Conservation (phyloP, 2,329 filamentous ascomycete species). For the Aureobasidium sp. region DNA sequence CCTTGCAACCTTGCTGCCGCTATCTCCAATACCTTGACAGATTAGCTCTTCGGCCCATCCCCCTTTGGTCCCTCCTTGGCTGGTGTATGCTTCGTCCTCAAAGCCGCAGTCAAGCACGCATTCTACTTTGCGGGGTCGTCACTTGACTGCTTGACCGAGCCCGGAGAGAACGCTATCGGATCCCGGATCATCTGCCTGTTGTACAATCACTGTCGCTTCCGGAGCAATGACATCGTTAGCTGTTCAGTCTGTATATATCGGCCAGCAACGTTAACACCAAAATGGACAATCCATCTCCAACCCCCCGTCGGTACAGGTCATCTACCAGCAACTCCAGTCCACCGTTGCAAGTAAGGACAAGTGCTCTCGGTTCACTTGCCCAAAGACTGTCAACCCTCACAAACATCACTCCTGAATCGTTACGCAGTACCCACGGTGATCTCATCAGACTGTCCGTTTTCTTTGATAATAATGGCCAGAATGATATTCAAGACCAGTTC, state of each 20-base stretch:
- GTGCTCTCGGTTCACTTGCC: slow-evolving; percentile 11
- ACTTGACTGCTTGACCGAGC: neutral
- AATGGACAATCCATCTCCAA: slow-evolving; percentile 4
- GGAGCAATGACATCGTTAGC: slow-evolving; percentile 12
- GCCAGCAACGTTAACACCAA: slow-evolving; percentile 5
- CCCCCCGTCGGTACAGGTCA: slow-evolving; percentile 14
- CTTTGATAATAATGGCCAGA: slow-evolving; percentile 11
- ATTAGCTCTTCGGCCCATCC: neutral
- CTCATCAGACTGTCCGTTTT: slow-evolving; percentile 6
- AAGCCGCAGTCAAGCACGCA: neutral
- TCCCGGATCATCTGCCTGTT: neutral
- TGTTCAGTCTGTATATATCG: slow-evolving; percentile 4
- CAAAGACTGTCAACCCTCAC: slow-evolving; percentile 10
- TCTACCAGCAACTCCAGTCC: slow-evolving; percentile 14
- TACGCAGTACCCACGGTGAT: slow-evolving; percentile 9
- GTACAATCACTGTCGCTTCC: neutral
- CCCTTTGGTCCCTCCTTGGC: neutral
- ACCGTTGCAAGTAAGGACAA: slow-evolving; percentile 10
- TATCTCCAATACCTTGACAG: neutral
- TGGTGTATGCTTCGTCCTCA: neutral
- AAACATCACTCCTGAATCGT: neutral
- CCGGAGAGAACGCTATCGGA: slow-evolving; percentile 7
- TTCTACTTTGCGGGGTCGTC: slow-evolving; percentile 4
- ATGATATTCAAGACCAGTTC: slow-evolving; percentile 59
- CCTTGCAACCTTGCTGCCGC: slow-evolving; percentile 2